These are phyloP conservation scores for Triticum turgidum DNA, from an alignment of 176 grass and related monocot genomes.

Conservation along the genomic window DNA sequence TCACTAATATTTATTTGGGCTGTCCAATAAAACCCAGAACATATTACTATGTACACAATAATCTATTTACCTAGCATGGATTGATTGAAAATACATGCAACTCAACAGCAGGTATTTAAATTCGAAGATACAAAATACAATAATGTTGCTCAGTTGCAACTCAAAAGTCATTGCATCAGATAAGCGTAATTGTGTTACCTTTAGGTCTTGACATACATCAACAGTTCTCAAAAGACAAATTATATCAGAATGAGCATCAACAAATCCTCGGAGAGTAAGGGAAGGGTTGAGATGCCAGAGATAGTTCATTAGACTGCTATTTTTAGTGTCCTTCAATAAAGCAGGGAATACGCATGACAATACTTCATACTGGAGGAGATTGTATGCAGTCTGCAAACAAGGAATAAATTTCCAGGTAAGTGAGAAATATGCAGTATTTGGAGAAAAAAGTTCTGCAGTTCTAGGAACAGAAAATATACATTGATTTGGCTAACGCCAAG, in stretches of 20 bases:
- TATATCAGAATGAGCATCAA: slow-evolving; percentile 65
- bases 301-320: slow-evolving; percentile 51
- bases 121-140: not conserved
- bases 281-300: slow-evolving; percentile 71
- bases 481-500: slow-evolving; percentile 77
- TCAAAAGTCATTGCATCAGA: not conserved
- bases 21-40: slow-evolving; percentile 10
- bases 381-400: slow-evolving; percentile 80
- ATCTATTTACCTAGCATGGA: not conserved
- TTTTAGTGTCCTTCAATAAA: slow-evolving; percentile 67
- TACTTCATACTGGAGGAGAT: slow-evolving; percentile 86
- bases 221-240: slow-evolving; percentile 65
- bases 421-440: slow-evolving; percentile 23
- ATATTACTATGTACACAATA: not conserved
- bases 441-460: not conserved
- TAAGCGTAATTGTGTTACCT: slow-evolving; percentile 49
- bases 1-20: not conserved
- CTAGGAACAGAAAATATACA: slow-evolving; percentile 38
- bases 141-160: slow-evolving; percentile 10
- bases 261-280: slow-evolving; percentile 77
- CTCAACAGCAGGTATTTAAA: not conserved
- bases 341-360: slow-evolving; percentile 65
- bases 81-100: not conserved
- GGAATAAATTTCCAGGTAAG: not conserved
- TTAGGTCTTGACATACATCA: slow-evolving; percentile 80